These are phyloP conservation scores for Inosperma sp. DNA, from an alignment of 768 basidiomycete genomes.

Conservation along the genomic window DNA sequence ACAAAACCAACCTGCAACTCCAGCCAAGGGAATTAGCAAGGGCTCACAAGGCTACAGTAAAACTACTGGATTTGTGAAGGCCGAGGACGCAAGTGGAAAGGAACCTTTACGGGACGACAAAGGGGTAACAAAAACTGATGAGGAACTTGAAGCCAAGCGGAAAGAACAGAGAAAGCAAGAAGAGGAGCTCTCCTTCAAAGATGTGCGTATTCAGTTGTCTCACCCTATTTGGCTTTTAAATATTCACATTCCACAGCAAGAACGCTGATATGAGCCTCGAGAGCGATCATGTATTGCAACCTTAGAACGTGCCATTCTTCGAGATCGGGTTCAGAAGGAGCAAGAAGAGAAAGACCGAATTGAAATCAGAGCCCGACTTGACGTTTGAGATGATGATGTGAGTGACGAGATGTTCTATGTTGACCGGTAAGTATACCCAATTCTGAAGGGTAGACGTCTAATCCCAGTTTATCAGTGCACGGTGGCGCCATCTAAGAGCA, in stretches of 20 bases:
- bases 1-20: conserved; percentile 35
- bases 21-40: conserved; percentile 49
- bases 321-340: conserved; percentile 67
- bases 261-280: conserved; percentile 87
- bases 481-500: conserved; percentile 79
- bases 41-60: conserved; percentile 74
- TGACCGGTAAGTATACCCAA: conserved; percentile 60
- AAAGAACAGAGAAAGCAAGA: conserved; percentile 71
- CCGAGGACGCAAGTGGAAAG: conserved; percentile 40
- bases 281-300: conserved; percentile 78
- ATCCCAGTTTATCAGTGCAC: conserved; percentile 42
- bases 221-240: neutral
- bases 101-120: conserved; percentile 32
- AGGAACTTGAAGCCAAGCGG: conserved; percentile 80
- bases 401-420: conserved; percentile 91
- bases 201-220: conserved; percentile 50
- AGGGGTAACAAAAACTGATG: conserved; percentile 68
- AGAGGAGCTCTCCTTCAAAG: conserved; percentile 80
- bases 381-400: conserved; percentile 90
- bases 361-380: conserved; percentile 76
- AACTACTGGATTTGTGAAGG: conserved; percentile 80
- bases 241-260: conserved; percentile 61
- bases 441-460: neutral
- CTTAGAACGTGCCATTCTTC: conserved; percentile 69
- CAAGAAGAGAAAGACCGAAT: conserved; percentile 74